Evolutionary conservation across 805 yeast species (phyloP).

Genomic region (Lipomyces mesembrius): DNA sequence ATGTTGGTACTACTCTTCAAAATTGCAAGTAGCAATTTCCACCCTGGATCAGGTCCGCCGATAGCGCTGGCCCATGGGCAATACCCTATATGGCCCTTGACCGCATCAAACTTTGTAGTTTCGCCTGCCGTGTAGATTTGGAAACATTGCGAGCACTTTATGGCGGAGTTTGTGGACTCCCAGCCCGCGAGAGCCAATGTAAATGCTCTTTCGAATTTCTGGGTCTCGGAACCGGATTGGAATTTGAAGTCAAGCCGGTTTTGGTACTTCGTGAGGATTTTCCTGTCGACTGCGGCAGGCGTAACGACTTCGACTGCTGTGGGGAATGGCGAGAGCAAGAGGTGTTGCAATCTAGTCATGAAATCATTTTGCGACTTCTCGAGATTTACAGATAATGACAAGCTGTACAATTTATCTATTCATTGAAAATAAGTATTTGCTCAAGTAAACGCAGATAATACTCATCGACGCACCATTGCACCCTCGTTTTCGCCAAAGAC

Average conservation of each 20-base stretch:
- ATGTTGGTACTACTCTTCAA: slow-evolving; percentile 5
- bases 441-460: neutral
- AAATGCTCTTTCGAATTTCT: slow-evolving; percentile 2
- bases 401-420: slow-evolving; percentile 12
- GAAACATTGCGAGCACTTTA: slow-evolving; percentile 5
- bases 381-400: slow-evolving; percentile 14
- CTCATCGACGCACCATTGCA: slow-evolving; percentile 25
- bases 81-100: slow-evolving; percentile 27
- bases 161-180: slow-evolving; percentile 6
- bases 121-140: neutral
- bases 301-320: neutral
- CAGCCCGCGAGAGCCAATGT: slow-evolving; percentile 7
- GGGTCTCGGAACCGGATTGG: neutral
- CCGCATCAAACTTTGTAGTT: slow-evolving; percentile 13
- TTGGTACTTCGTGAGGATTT: neutral
- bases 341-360: slow-evolving; percentile 5
- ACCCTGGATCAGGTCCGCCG: slow-evolving; percentile 25
- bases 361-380: slow-evolving; percentile 4
- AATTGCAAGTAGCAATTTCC: slow-evolving; percentile 26
- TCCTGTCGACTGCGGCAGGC: neutral
- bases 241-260: no score
- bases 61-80: slow-evolving; percentile 35
- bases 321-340: neutral
- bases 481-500: slow-evolving; percentile 31
- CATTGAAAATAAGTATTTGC: neutral